phyloP scores from a whole-genome alignment of 2,329 filamentous ascomycete genomes.

The Lachnellula subtilissima region DNA sequence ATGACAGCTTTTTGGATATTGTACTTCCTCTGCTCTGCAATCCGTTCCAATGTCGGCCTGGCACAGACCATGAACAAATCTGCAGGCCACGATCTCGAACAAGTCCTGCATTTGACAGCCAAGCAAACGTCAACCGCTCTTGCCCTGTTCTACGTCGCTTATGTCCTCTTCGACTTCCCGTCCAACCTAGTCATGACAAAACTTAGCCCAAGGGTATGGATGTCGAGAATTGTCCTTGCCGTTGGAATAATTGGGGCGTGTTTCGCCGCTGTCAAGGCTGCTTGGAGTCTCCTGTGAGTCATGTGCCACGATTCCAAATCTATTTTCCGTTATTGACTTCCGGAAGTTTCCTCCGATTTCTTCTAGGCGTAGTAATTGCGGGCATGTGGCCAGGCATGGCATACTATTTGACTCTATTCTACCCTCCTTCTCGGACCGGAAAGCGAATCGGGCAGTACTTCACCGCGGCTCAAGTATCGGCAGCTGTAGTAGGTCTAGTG shows the following conservation, averaged over 20 bases:
- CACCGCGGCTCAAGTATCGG: constrained; percentile 82
- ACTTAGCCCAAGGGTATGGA: constrained; percentile 82
- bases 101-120: constrained; percentile 61
- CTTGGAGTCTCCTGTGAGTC: constrained; percentile 64
- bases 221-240: constrained; percentile 84
- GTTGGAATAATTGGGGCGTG: constrained; percentile 81
- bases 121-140: constrained; percentile 80
- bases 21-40: constrained; percentile 89
- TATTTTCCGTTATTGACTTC: constrained; percentile 2
- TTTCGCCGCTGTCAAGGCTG: constrained; percentile 73
- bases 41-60: constrained; percentile 85
- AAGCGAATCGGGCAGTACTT: constrained; percentile 89
- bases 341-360: constrained; percentile 65
- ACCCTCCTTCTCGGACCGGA: constrained; percentile 78
- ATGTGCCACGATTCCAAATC: constrained; percentile 1
- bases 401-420: constrained; percentile 88
- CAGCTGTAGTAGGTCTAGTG: constrained; percentile 81
- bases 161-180: constrained; percentile 83
- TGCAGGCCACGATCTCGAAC: constrained; percentile 68
- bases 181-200: constrained; percentile 86
- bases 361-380: constrained; percentile 82
- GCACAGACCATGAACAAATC: constrained; percentile 88
- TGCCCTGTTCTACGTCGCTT: constrained; percentile 87
- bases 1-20: constrained; percentile 73
- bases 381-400: constrained; percentile 97